Conservation (phyloP, 1,139 yeast species). For the Tardiomyces blankii region DNA sequence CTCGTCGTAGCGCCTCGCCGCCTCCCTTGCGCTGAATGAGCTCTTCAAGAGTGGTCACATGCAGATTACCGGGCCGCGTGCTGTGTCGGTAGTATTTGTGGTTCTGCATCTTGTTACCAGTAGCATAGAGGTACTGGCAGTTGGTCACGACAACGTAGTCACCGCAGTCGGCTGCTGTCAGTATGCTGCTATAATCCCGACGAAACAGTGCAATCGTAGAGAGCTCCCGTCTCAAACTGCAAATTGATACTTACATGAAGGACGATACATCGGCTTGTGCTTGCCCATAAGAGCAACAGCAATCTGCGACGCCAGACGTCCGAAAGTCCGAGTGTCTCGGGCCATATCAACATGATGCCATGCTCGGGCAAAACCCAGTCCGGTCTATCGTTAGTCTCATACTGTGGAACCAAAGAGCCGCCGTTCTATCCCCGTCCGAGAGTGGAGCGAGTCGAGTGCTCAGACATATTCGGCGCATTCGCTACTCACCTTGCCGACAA, state of each 20-base stretch:
- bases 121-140: conserved; percentile 65
- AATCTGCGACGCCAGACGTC: conserved; percentile 82
- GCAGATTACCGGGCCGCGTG: conserved; percentile 81
- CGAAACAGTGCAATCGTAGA: conserved; percentile 15
- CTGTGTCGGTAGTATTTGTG: conserved; percentile 91
- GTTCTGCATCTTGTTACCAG: conserved; percentile 75
- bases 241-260: conserved; percentile 21
- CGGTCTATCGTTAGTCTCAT: conserved; percentile 26
- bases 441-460: too few relatives aligned
- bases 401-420: too few relatives aligned
- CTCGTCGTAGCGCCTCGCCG: conserved; percentile 68
- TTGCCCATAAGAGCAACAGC: conserved; percentile 89
- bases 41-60: conserved; percentile 71
- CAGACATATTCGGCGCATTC: conserved; percentile 8
- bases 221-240: conserved; percentile 12
- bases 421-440: too few relatives aligned
- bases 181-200: conserved; percentile 13
- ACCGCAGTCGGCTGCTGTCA: conserved; percentile 55
- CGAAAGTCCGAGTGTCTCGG: conserved; percentile 72
- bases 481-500: conserved; percentile 19
- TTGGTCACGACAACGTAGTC: conserved; percentile 96
- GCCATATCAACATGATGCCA: conserved; percentile 97
- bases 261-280: conserved; percentile 83
- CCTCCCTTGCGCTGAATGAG: conserved; percentile 73
- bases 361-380: conserved; percentile 67